phyloP scores from a whole-genome alignment of 1,139 yeast genomes.

The Sugiyamaella japonica region DNA sequence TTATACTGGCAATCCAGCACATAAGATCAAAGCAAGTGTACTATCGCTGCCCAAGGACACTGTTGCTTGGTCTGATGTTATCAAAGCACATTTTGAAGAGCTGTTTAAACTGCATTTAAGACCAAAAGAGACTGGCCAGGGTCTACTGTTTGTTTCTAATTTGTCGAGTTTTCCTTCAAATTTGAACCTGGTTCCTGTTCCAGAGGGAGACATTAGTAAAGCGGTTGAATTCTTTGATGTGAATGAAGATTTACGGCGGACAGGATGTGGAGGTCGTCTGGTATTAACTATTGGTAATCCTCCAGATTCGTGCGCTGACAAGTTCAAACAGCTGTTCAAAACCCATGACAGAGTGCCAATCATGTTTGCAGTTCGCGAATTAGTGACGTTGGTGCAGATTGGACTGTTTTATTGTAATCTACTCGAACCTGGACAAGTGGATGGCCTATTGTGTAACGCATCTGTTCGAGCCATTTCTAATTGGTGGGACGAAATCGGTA shows the following conservation, averaged over 20 bases:
- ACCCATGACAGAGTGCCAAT: slow-evolving; percentile 55
- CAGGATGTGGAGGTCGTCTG: slow-evolving; percentile 85
- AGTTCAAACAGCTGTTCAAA: slow-evolving; percentile 74
- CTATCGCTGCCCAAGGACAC: slow-evolving; percentile 60
- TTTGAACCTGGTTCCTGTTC: slow-evolving; percentile 67
- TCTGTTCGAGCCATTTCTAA: slow-evolving; percentile 68
- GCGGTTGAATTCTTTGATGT: slow-evolving; percentile 60
- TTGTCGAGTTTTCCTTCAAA: slow-evolving; percentile 77
- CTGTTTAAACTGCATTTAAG: slow-evolving; percentile 60
- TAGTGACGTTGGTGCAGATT: slow-evolving; percentile 72
- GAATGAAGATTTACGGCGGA: slow-evolving; percentile 71
- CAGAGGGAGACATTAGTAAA: slow-evolving; percentile 54
- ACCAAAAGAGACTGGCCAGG: slow-evolving; percentile 53
- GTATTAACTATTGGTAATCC: slow-evolving; percentile 67
- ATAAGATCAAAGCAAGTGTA: slow-evolving; percentile 59
- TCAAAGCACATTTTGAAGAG: slow-evolving; percentile 63
- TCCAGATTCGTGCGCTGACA: slow-evolving; percentile 76
- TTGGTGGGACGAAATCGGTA: slow-evolving; percentile 86
- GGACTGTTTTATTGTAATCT: slow-evolving; percentile 76
- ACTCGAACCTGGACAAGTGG: slow-evolving; percentile 67
- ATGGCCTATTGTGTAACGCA: slow-evolving; percentile 76
- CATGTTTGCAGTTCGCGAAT: slow-evolving; percentile 68
- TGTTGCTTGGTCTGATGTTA: slow-evolving; percentile 55
- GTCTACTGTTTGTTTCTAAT: slow-evolving; percentile 75
- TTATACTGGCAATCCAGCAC: slow-evolving; percentile 76